A percentile compares a stretch with the other conserved stretches of the same genome.
Evolutionary conservation across 2,329 filamentous ascomycete genomes (phyloP).

Genomic region (Fusarium sp.): DNA sequence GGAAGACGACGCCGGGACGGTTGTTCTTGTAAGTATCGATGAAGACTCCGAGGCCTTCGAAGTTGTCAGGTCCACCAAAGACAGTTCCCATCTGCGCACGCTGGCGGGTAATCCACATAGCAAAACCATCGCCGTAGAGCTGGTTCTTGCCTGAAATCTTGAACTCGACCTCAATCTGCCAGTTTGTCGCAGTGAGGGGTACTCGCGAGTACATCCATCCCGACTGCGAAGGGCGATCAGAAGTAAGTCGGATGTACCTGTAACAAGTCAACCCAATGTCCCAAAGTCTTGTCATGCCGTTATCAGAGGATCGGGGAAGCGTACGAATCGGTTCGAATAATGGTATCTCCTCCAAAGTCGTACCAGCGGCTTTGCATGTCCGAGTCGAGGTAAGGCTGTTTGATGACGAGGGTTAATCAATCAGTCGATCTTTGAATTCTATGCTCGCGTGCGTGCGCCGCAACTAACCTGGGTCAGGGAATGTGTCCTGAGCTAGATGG

Average conservation of each 20-base stretch:
- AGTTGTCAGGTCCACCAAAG: conserved; percentile 88
- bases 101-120: conserved; percentile 97
- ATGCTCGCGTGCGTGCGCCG: conserved; percentile 41
- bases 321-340: conserved; percentile 79
- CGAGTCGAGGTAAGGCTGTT: conserved; percentile 93
- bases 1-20: conserved; percentile 92
- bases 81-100: conserved; percentile 83
- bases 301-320: conserved; percentile 46
- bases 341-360: conserved; percentile 96
- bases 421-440: conserved; percentile 16
- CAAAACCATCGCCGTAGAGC: conserved; percentile 95
- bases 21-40: conserved; percentile 99
- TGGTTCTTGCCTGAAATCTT: conserved; percentile 89
- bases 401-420: conserved; percentile 41
- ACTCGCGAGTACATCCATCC: conserved; percentile 96
- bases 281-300: conserved; percentile 10
- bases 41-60: conserved; percentile 95
- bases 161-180: conserved; percentile 98
- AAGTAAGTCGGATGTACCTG: conserved; percentile 92
- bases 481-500: conserved; percentile 82
- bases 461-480: conserved; percentile 79
- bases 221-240: conserved; percentile 88
- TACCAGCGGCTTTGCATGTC: conserved; percentile 99
- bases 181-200: conserved; percentile 96
- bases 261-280: conserved; percentile 41